These are phyloP conservation scores for Volutella citrinella DNA, from an alignment of 2,329 filamentous ascomycete species.

Conservation along the genomic window DNA sequence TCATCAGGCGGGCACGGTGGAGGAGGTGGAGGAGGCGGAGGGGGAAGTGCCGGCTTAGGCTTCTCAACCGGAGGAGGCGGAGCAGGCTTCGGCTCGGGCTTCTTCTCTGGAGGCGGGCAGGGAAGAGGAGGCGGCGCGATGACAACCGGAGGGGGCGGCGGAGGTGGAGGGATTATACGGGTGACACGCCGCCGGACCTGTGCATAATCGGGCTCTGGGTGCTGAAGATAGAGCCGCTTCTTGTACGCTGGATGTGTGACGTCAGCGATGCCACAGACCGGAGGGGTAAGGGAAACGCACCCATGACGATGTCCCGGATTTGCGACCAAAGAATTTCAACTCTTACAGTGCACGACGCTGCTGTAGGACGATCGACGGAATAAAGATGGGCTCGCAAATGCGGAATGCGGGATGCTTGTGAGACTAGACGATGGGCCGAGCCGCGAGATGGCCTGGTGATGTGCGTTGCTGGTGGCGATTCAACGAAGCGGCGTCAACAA, in stretches of 20 bases:
- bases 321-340: too few relatives aligned
- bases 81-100: slow-evolving; percentile 9
- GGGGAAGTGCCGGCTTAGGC: slow-evolving; percentile 18
- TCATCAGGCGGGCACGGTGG: slow-evolving; percentile 22
- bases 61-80: slow-evolving; percentile 22
- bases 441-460: slow-evolving; percentile 1
- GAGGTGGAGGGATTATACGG: slow-evolving; percentile 34
- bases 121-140: slow-evolving; percentile 12
- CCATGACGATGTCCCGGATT: slow-evolving; percentile 20
- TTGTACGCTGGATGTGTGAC: slow-evolving; percentile 28
- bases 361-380: too few relatives aligned
- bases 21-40: slow-evolving; percentile 19
- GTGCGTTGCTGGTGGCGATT: slow-evolving; percentile 11
- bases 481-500: background rate
- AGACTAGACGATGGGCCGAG: too few relatives aligned
- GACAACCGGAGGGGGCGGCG: slow-evolving; percentile 20
- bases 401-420: too few relatives aligned
- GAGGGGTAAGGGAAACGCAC: slow-evolving; percentile 21
- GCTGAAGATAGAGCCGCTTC: slow-evolving; percentile 42
- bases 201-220: slow-evolving; percentile 37
- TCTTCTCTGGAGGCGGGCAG: slow-evolving; percentile 11
- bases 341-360: too few relatives aligned
- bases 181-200: slow-evolving; percentile 36
- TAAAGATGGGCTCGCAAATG: too few relatives aligned
- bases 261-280: slow-evolving; percentile 25